phyloP scores from a whole-genome alignment of 2,329 filamentous ascomycete genomes.

The Pseudogymnoascus sp. region DNA sequence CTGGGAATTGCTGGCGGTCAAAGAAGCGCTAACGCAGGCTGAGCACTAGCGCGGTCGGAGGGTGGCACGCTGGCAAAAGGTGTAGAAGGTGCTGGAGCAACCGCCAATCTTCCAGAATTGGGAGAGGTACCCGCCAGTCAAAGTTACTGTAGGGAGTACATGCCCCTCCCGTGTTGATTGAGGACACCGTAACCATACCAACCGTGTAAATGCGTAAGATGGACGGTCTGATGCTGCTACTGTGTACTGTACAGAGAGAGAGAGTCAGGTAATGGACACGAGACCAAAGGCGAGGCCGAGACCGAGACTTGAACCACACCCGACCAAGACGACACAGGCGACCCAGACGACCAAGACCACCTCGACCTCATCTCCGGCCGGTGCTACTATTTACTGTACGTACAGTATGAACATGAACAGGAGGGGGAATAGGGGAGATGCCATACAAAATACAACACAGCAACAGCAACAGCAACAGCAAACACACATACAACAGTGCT shows the following conservation, averaged over 20 bases:
- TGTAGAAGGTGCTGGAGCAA: constrained; percentile 7
- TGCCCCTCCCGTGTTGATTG: constrained; percentile 1
- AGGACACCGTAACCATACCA: not conserved
- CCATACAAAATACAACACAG: not conserved
- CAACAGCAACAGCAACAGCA: not conserved
- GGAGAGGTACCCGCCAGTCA: constrained; percentile 4
- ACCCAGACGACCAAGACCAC: not conserved
- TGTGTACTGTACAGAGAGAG: too few species aligned
- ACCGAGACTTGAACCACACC: constrained; percentile 2
- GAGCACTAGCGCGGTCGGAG: not conserved
- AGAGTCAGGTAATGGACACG: not conserved
- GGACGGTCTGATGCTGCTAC: not conserved
- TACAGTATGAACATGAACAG: not conserved
- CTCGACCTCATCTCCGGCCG: not conserved
- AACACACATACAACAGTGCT: not conserved
- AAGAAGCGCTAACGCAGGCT: constrained; percentile 3
- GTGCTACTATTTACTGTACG: not conserved
- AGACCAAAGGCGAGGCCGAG: not conserved
- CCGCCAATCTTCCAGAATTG: constrained; percentile 2
- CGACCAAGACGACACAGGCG: not conserved
- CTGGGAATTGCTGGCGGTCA: constrained; percentile 1
- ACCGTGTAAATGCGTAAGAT: not conserved
- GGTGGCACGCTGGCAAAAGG: constrained; percentile 7
- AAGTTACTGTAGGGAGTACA: constrained; percentile 8
- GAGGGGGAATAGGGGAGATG: not conserved